Base-by-base conservation (phyloP, 1,284 basidiomycete species). In the Ustilago vetiveriae region DNA sequence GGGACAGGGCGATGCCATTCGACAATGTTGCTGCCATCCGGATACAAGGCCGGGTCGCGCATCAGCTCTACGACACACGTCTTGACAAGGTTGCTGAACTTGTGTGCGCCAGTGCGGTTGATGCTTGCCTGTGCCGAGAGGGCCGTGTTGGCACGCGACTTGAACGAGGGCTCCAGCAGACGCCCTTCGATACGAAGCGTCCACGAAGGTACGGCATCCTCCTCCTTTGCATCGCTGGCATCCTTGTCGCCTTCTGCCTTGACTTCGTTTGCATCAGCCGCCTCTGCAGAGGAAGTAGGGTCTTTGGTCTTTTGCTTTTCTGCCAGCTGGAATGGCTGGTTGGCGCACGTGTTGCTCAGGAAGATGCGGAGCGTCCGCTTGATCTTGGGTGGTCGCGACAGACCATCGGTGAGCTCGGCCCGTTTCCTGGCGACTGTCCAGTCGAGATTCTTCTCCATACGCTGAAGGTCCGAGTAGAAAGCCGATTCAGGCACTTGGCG, bases 391-490 rank as follows among this genome's bases (percentile, higher is more conserved):
- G 84, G 82, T 58, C 83, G 66, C 41, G 72, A 72, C 49, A 79
- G 55, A 4, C 70, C 70, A 27, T 82, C 79, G 35, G 72, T 73
- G 9, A 82, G 88, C 80, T 98, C 95, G 11, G 91, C 90, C 69
- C 88, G 88, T 82, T 96, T 96, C 70, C 95, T 86, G 72, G 89
- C 88, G 83, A 96, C 89, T 6, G 92, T 95, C 95, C 95, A 98
- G 83, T 98, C 94, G 10, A 98, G 85, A 81, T 90, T 91, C 64
- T 90, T 87, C 83, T 97, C 94, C 86, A 92, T 90, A 60, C 91
- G 89, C 41, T 94, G 84, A 27, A 98, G 85, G 76, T 91, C 88
- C 56, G 88, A 87, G 83, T 97, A 98, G 86, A 95, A 91, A 50
- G 86, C 86, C 21, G 92, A 79, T 50, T 81, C 79, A 17, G 76